Base-by-base conservation (phyloP, 1,284 basidiomycete species). In the Dichomitus squalens region DNA sequence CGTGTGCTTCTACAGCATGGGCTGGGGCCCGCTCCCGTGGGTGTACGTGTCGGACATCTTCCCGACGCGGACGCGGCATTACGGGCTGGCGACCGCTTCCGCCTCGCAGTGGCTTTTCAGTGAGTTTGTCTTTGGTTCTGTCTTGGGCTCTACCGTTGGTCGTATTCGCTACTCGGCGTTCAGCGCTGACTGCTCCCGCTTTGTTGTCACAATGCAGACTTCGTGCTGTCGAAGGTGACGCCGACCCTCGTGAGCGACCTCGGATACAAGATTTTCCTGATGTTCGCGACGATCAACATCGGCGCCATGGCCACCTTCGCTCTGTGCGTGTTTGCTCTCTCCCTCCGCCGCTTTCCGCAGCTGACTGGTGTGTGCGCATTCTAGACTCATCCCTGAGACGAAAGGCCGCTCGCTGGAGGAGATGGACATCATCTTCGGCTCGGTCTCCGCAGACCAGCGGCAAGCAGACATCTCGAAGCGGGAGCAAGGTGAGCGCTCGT, bases 11-110 rank as follows among this genome's bases (percentile, higher is more conserved):
- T 90, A 90, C 67, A 86, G 84, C 0, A 85, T 90, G 81, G 89
- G 67, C 9, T 72, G 69, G 69, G 68, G 69, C 16, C 66, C 66
- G 25, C 60, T 72, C 6, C 70, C 70, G 65, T 66, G 88, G 88
- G 85, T 91, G 6, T 90, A 90, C 64, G 84, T 85, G 21, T 78
- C 88, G 12, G 92, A 93, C 71, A 92, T 93, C 68, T 93, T 93
- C 81, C 89, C 87, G 27, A 93, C 90, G 36, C 76, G 89, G 43
- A 92, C 90, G 9, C 79, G 91, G 55, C 87, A 91, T 67, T 91
- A 87, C 66, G 92, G 92, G 48, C 76, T 93, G 41, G 83, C 87
- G 1, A 74, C 84, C 2, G 91, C 87, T 0, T 85, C 86, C 49
- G 82, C 83, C 9, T 82, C 87, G 1, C 91, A 92, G 61, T 93